These are phyloP conservation scores for Trametes villosa DNA, from an alignment of 768 basidiomycete genomes.

Conservation along the genomic window DNA sequence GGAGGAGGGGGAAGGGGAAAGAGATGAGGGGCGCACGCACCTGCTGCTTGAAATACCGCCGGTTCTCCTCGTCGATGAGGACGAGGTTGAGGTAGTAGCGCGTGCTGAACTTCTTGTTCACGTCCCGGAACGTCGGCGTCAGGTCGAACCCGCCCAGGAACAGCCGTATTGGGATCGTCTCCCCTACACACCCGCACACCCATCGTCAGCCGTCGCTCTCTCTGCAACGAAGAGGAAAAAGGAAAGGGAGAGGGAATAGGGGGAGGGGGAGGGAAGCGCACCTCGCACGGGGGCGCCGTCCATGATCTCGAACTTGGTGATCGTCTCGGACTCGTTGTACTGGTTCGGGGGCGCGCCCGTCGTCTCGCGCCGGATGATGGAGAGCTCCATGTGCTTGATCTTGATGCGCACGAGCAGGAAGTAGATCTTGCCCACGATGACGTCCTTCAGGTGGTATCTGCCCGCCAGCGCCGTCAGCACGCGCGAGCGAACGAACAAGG, in stretches of 20 bases:
- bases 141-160: slow-evolving; percentile 99
- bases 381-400: slow-evolving; percentile 99
- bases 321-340: slow-evolving; percentile 98
- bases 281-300: slow-evolving; percentile 97
- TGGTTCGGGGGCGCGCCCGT: slow-evolving; percentile 98
- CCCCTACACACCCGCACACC: slow-evolving; percentile 57
- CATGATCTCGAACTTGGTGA: slow-evolving; percentile 99
- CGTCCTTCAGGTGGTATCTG: slow-evolving; percentile 98
- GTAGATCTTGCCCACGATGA: slow-evolving; percentile 99
- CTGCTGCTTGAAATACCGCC: slow-evolving; percentile 98
- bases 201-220: background rate
- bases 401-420: slow-evolving; percentile 98
- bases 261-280: slow-evolving; percentile 40
- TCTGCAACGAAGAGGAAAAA: background rate
- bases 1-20: background rate
- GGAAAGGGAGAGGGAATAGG: too few relatives aligned
- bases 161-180: slow-evolving; percentile 96
- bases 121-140: slow-evolving; percentile 97
- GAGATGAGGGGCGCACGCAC: slow-evolving; percentile 39
- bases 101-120: slow-evolving; percentile 98
- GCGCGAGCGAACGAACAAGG: too few relatives aligned
- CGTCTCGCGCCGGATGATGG: slow-evolving; percentile 96
- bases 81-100: slow-evolving; percentile 98
- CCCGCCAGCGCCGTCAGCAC: too few relatives aligned
- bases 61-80: slow-evolving; percentile 96